Evolutionary conservation across 2,329 filamentous ascomycete genomes (phyloP).

Genomic region (Coleophoma cylindrospora): DNA sequence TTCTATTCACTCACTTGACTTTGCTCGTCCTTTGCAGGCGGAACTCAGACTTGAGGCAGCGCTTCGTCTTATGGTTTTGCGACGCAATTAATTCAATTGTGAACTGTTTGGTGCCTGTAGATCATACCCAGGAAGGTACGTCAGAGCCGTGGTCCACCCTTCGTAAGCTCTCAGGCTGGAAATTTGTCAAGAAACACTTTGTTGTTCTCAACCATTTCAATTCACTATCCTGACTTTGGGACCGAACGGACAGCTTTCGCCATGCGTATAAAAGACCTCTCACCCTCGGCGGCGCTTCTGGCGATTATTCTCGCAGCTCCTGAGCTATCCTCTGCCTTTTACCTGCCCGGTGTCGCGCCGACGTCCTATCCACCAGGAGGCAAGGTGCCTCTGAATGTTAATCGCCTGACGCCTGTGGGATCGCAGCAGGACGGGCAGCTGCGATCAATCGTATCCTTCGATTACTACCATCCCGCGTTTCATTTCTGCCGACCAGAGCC

Average conservation of each 20-base stretch:
- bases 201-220: neutral
- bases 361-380: conserved; percentile 83
- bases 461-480: conserved; percentile 89
- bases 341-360: conserved; percentile 91
- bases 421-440: conserved; percentile 73
- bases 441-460: conserved; percentile 90
- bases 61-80: neutral
- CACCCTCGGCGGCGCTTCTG: conserved; percentile 40
- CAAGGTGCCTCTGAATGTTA: conserved; percentile 82
- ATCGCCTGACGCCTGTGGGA: conserved; percentile 82
- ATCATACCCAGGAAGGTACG: conserved; percentile 6
- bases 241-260: conserved; percentile 10
- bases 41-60: neutral
- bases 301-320: conserved; percentile 43
- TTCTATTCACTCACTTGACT: too few relatives aligned
- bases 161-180: conserved; percentile 12
- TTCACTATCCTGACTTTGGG: neutral
- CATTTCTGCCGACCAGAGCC: conserved; percentile 79
- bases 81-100: neutral
- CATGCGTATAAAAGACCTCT: conserved; percentile 25
- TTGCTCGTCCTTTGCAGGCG: neutral
- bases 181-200: neutral
- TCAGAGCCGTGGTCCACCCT: conserved; percentile 3
- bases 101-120: neutral
- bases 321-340: conserved; percentile 69